These are phyloP conservation scores for Phlegmacium glaucopus DNA, from an alignment of 768 basidiomycete species.

Conservation along the genomic window DNA sequence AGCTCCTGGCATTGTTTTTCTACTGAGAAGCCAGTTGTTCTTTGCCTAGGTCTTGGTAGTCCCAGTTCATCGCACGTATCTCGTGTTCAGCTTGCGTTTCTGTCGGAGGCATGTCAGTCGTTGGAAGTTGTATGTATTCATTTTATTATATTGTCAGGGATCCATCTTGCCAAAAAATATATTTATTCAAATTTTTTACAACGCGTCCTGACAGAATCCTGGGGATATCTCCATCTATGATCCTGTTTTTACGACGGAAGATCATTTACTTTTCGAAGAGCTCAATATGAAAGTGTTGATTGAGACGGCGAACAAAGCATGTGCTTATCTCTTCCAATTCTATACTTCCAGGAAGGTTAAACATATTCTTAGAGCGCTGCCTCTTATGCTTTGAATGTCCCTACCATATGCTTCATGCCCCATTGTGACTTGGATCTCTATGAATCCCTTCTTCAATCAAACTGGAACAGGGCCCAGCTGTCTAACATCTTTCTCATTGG, in stretches of 20 bases:
- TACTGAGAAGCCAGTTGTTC: constrained; percentile 21
- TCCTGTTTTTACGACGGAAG: constrained; percentile 69
- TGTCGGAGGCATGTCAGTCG: constrained; percentile 49
- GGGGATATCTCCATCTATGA: constrained; percentile 56
- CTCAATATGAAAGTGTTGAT: constrained; percentile 33
- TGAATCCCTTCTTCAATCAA: constrained; percentile 58
- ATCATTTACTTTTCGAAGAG: constrained; percentile 47
- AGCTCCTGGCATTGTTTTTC: constrained; percentile 14
- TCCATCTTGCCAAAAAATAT: constrained; percentile 7
- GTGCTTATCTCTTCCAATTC: constrained; percentile 26
- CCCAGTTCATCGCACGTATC: constrained; percentile 60
- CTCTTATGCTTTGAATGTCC: constrained; percentile 29
- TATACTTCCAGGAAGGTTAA: not conserved
- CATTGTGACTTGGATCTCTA: constrained; percentile 75
- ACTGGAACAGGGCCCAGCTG: constrained; percentile 50
- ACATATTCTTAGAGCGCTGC: constrained; percentile 25
- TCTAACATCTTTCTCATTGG: constrained; percentile 54
- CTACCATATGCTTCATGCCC: constrained; percentile 75
- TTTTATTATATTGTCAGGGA: constrained; percentile 4
- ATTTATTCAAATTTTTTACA: constrained; percentile 9
- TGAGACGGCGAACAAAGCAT: constrained; percentile 42
- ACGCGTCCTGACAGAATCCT: too few species aligned
- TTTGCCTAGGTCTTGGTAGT: constrained; percentile 76
- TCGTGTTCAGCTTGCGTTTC: constrained; percentile 65
- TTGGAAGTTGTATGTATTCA: constrained; percentile 61